Conservation (phyloP, 345 rosid genomes). For the Ceriops decandra region DNA sequence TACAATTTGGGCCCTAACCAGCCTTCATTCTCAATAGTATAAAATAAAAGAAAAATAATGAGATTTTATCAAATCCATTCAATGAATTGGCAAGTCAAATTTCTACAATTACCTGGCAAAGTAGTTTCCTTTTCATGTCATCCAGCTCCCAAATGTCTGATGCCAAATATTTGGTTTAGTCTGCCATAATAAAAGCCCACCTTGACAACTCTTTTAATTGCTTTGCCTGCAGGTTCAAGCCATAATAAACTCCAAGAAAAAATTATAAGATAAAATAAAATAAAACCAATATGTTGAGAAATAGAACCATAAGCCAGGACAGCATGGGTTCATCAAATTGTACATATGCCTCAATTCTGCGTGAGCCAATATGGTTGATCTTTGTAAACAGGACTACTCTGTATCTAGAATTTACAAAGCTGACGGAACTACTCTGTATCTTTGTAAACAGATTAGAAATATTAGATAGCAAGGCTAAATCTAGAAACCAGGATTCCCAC, state of each 20-base stretch:
- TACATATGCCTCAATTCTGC: constrained; percentile 56
- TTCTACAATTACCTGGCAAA: constrained; percentile 61
- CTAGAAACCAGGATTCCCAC: no score
- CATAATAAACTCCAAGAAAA: neutral
- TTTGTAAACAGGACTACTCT: no score
- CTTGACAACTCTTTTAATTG: no score
- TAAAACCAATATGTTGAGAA: neutral
- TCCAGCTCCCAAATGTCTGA: no score
- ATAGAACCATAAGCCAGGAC: neutral
- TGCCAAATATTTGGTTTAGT: no score
- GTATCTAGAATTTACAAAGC: no score
- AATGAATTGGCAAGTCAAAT: neutral
- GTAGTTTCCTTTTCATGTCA: constrained; percentile 34
- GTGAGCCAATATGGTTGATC: constrained; percentile 40
- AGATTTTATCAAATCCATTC: neutral
- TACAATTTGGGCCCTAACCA: constrained; percentile 27
- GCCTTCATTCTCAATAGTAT: constrained; percentile 13
- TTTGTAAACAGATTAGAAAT: no score
- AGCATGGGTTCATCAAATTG: constrained; percentile 73
- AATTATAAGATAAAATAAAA: neutral
- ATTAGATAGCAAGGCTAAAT: no score
- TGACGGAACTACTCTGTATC: no score
- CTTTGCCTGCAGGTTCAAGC: no score
- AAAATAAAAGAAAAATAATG: neutral
- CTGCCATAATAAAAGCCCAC: no score